phyloP scores from a whole-genome alignment of 73 alveolate genomes.

The Paramecium octaurelia region DNA sequence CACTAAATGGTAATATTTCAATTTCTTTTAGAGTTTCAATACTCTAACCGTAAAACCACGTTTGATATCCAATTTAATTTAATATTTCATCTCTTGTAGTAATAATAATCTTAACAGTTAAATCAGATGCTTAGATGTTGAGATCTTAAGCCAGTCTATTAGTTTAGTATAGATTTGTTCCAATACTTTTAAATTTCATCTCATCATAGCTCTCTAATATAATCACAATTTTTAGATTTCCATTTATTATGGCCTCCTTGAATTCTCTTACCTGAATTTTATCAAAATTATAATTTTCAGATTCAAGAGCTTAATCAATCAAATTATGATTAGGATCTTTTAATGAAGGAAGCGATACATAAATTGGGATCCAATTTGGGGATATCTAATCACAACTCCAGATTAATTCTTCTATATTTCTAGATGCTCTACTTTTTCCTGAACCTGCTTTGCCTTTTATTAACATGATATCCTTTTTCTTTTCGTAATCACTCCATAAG shows the following conservation, averaged over 20 bases:
- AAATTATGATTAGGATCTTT: neutral
- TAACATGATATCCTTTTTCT: neutral
- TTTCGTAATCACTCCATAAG: neutral
- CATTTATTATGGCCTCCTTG: neutral
- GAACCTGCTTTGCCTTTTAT: slow-evolving; percentile 15
- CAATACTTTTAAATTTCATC: neutral
- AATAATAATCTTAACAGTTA: neutral
- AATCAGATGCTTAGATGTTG: neutral
- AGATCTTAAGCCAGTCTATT: neutral
- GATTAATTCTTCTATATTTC: neutral
- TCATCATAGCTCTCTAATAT: neutral
- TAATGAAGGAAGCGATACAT: neutral
- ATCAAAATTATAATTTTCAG: neutral
- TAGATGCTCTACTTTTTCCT: slow-evolving; percentile 10
- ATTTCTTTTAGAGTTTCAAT: neutral
- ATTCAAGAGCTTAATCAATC: neutral
- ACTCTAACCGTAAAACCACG: neutral
- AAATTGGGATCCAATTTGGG: neutral
- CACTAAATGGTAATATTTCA: neutral
- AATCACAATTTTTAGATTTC: neutral
- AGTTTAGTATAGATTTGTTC: neutral
- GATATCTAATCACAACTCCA: neutral
- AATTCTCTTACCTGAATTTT: neutral
- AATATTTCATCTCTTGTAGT: neutral
- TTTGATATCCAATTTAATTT: neutral